Conservation (phyloP, 805 yeast species). For the Spathaspora girioi region DNA sequence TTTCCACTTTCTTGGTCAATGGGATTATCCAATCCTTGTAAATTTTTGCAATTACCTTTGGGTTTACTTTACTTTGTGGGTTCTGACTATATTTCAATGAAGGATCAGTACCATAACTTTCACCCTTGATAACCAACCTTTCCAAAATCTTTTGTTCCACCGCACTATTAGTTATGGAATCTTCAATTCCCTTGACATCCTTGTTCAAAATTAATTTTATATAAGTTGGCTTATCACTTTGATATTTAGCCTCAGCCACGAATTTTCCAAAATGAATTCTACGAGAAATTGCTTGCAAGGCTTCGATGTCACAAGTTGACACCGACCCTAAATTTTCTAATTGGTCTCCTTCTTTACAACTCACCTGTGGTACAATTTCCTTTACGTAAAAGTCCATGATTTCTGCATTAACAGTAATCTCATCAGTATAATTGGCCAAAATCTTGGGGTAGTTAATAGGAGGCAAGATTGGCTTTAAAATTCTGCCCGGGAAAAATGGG, state of each 20-base stretch:
- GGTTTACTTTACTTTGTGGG: slow-evolving; percentile 70
- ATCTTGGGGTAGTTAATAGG: slow-evolving; percentile 73
- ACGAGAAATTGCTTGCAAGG: slow-evolving; percentile 82
- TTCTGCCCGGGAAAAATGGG: slow-evolving; percentile 75
- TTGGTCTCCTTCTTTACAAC: slow-evolving; percentile 68
- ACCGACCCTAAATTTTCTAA: slow-evolving; percentile 86
- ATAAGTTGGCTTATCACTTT: slow-evolving; percentile 59
- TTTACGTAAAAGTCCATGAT: slow-evolving; percentile 67
- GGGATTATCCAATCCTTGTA: slow-evolving; percentile 91
- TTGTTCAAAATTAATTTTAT: slow-evolving; percentile 58
- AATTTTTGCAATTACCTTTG: slow-evolving; percentile 76
- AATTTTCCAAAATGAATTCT: slow-evolving; percentile 96
- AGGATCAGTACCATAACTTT: slow-evolving; percentile 86
- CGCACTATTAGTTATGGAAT: slow-evolving; percentile 77
- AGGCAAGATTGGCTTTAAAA: slow-evolving; percentile 75
- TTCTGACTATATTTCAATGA: slow-evolving; percentile 65
- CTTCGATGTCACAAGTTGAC: slow-evolving; percentile 78
- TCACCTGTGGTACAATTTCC: slow-evolving; percentile 71
- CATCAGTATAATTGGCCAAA: slow-evolving; percentile 69
- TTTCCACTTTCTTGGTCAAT: slow-evolving; percentile 90
- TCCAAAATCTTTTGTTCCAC: slow-evolving; percentile 83
- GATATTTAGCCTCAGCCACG: slow-evolving; percentile 94
- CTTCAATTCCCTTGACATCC: slow-evolving; percentile 72
- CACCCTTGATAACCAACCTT: slow-evolving; percentile 76
- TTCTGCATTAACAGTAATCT: slow-evolving; percentile 69